Conservation (phyloP, 1,284 basidiomycete species). For the Mycosarcoma maydis region DNA sequence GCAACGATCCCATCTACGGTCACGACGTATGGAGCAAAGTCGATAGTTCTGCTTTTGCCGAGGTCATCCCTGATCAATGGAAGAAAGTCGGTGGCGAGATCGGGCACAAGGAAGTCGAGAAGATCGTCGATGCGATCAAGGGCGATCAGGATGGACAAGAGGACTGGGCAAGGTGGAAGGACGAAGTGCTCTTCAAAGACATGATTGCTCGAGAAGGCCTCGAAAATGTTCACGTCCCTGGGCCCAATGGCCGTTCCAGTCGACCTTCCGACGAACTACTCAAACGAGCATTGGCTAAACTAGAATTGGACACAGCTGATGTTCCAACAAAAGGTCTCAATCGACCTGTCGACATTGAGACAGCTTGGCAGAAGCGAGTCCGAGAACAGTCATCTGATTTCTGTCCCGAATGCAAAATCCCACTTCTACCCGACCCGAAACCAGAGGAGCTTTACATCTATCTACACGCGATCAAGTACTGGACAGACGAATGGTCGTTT, state of each 20-base stretch:
- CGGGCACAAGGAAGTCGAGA: conserved; percentile 57
- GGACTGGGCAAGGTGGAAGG: conserved; percentile 65
- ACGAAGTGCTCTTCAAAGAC: conserved; percentile 62
- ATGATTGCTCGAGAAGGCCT: conserved; percentile 56
- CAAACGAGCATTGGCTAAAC: conserved; percentile 28
- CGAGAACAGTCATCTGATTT: conserved; percentile 44
- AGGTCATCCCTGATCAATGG: conserved; percentile 57
- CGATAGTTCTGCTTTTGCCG: conserved; percentile 45
- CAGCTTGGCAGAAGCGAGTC: conserved; percentile 44
- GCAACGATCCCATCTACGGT: conserved; percentile 70
- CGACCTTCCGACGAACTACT: conserved; percentile 42
- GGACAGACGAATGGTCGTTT: conserved; percentile 64
- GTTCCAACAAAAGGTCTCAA: conserved; percentile 37
- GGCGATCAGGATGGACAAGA: conserved; percentile 62
- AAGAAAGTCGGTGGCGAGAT: conserved; percentile 60
- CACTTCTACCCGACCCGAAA: conserved; percentile 59
- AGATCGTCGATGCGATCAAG: conserved; percentile 63
- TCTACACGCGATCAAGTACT: conserved; percentile 66
- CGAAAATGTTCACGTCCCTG: conserved; percentile 55
- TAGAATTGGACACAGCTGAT: conserved; percentile 30
- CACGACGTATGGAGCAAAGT: conserved; percentile 63
- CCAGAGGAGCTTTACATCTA: conserved; percentile 65
- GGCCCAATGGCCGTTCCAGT: conserved; percentile 56
- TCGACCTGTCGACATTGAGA: conserved; percentile 42
- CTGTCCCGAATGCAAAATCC: conserved; percentile 61